Evolutionary conservation across 805 yeast species (phyloP).

Genomic region (Zygotorulaspora florentina): DNA sequence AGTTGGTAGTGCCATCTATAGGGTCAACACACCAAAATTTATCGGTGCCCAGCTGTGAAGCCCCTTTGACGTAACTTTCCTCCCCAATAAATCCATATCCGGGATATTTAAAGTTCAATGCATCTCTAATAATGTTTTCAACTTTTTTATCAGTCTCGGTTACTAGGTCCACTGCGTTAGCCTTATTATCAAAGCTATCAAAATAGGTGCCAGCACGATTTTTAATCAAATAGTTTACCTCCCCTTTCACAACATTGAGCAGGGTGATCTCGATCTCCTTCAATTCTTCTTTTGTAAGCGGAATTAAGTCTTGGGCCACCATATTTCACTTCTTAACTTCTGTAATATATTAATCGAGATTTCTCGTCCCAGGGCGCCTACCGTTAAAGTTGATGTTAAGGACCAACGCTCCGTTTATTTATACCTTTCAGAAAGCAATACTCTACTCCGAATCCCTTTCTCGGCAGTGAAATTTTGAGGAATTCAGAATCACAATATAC

Average conservation of each 20-base stretch:
- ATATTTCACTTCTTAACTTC: not conserved
- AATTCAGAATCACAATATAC: not conserved
- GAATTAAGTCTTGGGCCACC: constrained; percentile 10
- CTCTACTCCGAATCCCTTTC: not conserved
- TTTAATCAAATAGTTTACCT: constrained; percentile 30
- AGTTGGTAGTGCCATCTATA: constrained; percentile 63
- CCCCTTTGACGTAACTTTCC: constrained; percentile 51
- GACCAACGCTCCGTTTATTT: not conserved
- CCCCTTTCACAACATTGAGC: constrained; percentile 20
- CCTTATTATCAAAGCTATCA: constrained; percentile 49
- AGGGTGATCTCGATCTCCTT: constrained; percentile 27
- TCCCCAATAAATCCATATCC: constrained; percentile 55
- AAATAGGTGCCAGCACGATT: constrained; percentile 25
- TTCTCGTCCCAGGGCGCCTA: too few relatives aligned
- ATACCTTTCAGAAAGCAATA: not conserved
- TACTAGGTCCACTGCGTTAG: constrained; percentile 58
- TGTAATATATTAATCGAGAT: too few relatives aligned
- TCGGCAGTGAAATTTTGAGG: too few relatives aligned
- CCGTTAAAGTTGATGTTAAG: too few relatives aligned
- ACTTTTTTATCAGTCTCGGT: constrained; percentile 58
- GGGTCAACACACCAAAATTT: constrained; percentile 67
- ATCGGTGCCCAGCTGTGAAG: constrained; percentile 42
- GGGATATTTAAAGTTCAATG: constrained; percentile 41
- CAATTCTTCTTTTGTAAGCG: constrained; percentile 20
- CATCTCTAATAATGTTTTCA: constrained; percentile 37